Base-by-base conservation (phyloP, 768 basidiomycete genomes). In the Russula lepida region DNA sequence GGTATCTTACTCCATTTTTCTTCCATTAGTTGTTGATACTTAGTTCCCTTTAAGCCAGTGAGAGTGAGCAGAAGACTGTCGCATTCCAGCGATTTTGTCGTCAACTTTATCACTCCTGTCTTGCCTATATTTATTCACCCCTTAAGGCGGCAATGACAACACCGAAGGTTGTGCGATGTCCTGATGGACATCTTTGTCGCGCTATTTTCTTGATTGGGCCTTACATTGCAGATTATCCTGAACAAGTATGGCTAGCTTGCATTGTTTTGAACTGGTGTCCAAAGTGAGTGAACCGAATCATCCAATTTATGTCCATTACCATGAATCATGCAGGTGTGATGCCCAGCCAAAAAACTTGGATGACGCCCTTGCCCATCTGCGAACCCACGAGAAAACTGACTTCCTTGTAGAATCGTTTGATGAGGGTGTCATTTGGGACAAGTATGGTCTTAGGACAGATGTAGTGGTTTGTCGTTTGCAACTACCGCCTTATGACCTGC, bases 161-260 rank as follows among this genome's bases (percentile, higher is more conserved):
- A 4, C 44, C 30, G 2, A 6, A 51, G 32, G 33, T 51, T n/a
- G 32, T 15, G 3, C 0, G 5, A 1, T 51, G 32, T 15, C 69
- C 73, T 1, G 73, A 77, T 68, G 73, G 73, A 1, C 73, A 75
- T 54, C 74, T 66, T 62, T 66, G 67, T 0, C 62, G 68, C 4
- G 68, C 65, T 0, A 68, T 75, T 0, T 76, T 64, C 49, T 61
- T 66, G 9, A 62, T 75, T 25, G 73, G 73, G 0, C 73, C 74
- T 3, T 72, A 70, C 59, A 74, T 76, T 54, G 73, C 50, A 3
- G 50, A 51, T 7, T 51, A 51, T 11, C 50, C 32, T 3, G 33
- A 51, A 15, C 32, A 51, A 3, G 50, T 51, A 2, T 51, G 50
- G 50, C 13, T 51, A 4, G 9, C 13, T 4, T n/a, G 13, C 2